A percentile compares a stretch with the other conserved stretches of the same genome.
Evolutionary conservation across 306 rosid genomes (phyloP).

Genomic region (Vachellia collinsii): DNA sequence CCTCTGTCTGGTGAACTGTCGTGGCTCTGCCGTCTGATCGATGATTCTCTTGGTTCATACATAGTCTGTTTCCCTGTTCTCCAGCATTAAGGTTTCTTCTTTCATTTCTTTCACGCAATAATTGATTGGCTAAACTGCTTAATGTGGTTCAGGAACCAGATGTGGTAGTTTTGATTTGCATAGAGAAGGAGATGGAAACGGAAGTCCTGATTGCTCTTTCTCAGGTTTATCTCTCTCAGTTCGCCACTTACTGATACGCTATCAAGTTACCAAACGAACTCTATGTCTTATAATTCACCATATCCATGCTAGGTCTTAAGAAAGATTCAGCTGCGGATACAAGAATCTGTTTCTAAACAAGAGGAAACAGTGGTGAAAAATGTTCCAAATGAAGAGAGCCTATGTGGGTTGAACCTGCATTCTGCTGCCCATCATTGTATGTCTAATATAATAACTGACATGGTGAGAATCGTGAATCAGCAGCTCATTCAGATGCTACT

Average conservation of each 20-base stretch:
- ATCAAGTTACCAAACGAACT: background rate
- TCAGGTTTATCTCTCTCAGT: constrained; percentile 41
- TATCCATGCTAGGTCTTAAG: constrained; percentile 44
- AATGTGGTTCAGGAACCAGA: constrained; percentile 44
- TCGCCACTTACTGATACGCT: background rate
- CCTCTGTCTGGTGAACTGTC: constrained; percentile 42
- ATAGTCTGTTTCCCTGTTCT: constrained; percentile 48
- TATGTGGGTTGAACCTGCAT: constrained; percentile 20
- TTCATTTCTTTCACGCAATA: background rate
- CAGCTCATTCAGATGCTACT: background rate
- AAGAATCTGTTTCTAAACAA: constrained; percentile 27
- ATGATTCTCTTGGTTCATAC: constrained; percentile 55
- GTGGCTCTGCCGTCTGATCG: constrained; percentile 66
- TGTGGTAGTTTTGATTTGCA: constrained; percentile 24
- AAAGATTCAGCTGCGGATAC: constrained; percentile 48
- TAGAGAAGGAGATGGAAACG: constrained; percentile 47
- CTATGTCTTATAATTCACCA: background rate
- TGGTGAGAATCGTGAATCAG: constrained; percentile 38
- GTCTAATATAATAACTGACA: constrained; percentile 24
- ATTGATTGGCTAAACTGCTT: constrained; percentile 3
- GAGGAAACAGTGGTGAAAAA: constrained; percentile 26
- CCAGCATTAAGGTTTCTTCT: constrained; percentile 2
- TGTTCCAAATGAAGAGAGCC: constrained; percentile 7
- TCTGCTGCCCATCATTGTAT: constrained; percentile 43
- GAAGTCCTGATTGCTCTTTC: constrained; percentile 52